Evolutionary conservation across 495 filamentous ascomycete genomes (phyloP).

Genomic region (Trichoderma parareesei): DNA sequence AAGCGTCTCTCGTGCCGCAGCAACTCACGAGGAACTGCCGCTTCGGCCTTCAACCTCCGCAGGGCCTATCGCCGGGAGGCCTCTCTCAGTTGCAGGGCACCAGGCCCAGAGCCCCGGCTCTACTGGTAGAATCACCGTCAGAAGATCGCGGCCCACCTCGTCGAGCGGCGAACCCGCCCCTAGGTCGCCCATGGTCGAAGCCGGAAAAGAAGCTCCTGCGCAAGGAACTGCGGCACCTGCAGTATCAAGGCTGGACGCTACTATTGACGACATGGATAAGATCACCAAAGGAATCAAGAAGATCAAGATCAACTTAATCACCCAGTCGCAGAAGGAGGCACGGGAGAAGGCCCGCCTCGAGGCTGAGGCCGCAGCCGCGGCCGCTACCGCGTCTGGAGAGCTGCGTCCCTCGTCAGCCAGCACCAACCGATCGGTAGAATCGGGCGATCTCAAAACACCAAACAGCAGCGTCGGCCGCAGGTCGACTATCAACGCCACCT

Average conservation of each 20-base stretch:
- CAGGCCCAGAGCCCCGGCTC: not conserved
- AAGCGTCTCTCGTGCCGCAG: not conserved
- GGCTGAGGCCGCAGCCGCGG: conserved; percentile 15
- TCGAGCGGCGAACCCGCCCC: not conserved
- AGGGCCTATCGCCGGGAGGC: not conserved
- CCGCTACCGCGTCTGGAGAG: not conserved
- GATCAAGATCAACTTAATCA: conserved; percentile 67
- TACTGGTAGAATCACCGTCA: not conserved
- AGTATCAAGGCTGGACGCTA: conserved; percentile 14
- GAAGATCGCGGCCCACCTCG: not conserved
- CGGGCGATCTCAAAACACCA: conserved; percentile 12
- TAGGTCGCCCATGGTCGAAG: conserved; percentile 2
- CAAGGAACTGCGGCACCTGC: not conserved
- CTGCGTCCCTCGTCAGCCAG: not conserved
- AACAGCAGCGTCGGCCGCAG: not conserved
- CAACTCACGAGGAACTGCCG: not conserved
- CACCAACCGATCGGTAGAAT: not conserved
- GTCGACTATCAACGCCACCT: not conserved
- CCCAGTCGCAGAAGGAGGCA: conserved; percentile 61
- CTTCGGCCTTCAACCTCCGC: not conserved
- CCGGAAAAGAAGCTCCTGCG: not conserved
- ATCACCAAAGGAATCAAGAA: conserved; percentile 63
- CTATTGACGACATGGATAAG: conserved; percentile 44
- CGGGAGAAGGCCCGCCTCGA: conserved; percentile 26
- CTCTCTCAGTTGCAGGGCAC: not conserved